These are phyloP conservation scores for Pythium volutum DNA, from an alignment of 352 stramenopile species.

Conservation along the genomic window DNA sequence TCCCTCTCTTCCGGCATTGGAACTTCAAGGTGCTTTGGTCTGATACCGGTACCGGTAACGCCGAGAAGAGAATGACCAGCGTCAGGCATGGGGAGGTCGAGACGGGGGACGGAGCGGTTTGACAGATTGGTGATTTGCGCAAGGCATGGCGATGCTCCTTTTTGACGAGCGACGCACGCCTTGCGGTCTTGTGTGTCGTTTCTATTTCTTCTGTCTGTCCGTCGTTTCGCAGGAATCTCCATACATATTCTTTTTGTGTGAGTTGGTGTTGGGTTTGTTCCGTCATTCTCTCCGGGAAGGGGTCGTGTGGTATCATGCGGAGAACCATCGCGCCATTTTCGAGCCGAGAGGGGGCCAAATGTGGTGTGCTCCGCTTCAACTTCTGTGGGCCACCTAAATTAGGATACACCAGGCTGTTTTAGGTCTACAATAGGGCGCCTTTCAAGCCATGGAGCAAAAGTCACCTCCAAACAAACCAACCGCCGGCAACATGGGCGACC, in stretches of 20 bases:
- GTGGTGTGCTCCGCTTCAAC: not conserved
- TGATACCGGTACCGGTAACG: too few species aligned
- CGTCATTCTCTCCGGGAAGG: not conserved
- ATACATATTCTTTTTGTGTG: slow-evolving; percentile 15
- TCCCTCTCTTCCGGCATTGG: too few species aligned
- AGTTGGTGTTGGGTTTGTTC: not conserved
- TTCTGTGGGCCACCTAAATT: not conserved
- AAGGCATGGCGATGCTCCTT: too few species aligned
- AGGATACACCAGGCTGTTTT: not conserved
- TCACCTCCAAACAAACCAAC: slow-evolving; percentile 4
- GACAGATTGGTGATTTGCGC: too few species aligned
- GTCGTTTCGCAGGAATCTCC: slow-evolving; percentile 11
- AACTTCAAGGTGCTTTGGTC: too few species aligned
- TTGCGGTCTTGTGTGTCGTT: slow-evolving; percentile 20
- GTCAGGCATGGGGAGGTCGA: too few species aligned
- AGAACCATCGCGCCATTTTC: too few species aligned
- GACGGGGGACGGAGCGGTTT: too few species aligned
- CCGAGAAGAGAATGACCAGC: too few species aligned
- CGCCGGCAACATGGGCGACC: slow-evolving; percentile 32
- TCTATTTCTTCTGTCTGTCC: slow-evolving; percentile 26
- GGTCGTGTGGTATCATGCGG: too few species aligned
- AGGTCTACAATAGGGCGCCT: not conserved
- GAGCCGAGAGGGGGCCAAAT: too few species aligned
- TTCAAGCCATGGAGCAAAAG: not conserved
- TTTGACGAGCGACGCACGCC: not conserved